Percentiles rank a stretch among this genome's conserved stretches.
phyloP scores from a whole-genome alignment of 768 basidiomycete genomes.

The Mycena crocata region DNA sequence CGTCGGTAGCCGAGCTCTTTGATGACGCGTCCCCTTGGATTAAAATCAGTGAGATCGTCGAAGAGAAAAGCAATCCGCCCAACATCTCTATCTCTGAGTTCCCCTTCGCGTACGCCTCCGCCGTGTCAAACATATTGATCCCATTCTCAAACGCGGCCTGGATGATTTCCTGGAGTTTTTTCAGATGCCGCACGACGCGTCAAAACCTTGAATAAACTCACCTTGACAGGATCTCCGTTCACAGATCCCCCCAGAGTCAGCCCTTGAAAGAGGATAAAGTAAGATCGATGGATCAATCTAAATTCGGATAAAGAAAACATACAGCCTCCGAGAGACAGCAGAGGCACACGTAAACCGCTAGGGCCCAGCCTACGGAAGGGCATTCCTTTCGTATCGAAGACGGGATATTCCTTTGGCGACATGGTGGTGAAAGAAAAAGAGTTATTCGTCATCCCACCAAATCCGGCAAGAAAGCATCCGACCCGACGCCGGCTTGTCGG shows the following conservation, averaged over 20 bases:
- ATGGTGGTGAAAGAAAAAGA: slow-evolving; percentile 22
- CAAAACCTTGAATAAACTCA: background rate
- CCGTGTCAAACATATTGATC: slow-evolving; percentile 82
- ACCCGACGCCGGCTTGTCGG: background rate
- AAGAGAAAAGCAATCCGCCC: slow-evolving; percentile 27
- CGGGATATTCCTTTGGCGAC: slow-evolving; percentile 25
- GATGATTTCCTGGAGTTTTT: slow-evolving; percentile 78
- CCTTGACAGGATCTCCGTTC: slow-evolving; percentile 32
- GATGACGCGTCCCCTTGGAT: slow-evolving; percentile 73
- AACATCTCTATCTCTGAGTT: slow-evolving; percentile 82
- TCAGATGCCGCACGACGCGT: slow-evolving; percentile 35
- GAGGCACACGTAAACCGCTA: slow-evolving; percentile 65
- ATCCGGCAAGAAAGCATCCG: too few species aligned
- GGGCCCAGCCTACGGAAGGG: slow-evolving; percentile 61
- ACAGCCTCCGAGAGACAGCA: slow-evolving; percentile 72
- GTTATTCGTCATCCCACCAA: too few species aligned
- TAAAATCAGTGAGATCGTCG: background rate
- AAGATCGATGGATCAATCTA: background rate
- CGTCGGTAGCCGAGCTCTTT: slow-evolving; percentile 77
- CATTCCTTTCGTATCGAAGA: slow-evolving; percentile 56
- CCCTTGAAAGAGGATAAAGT: slow-evolving; percentile 16
- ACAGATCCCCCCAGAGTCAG: slow-evolving; percentile 33
- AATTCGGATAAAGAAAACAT: slow-evolving; percentile 8
- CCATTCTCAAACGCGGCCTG: slow-evolving; percentile 81
- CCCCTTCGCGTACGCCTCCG: slow-evolving; percentile 73